Evolutionary conservation across 2,329 filamentous ascomycete genomes (phyloP).

Genomic region (Aspergillus sp.): DNA sequence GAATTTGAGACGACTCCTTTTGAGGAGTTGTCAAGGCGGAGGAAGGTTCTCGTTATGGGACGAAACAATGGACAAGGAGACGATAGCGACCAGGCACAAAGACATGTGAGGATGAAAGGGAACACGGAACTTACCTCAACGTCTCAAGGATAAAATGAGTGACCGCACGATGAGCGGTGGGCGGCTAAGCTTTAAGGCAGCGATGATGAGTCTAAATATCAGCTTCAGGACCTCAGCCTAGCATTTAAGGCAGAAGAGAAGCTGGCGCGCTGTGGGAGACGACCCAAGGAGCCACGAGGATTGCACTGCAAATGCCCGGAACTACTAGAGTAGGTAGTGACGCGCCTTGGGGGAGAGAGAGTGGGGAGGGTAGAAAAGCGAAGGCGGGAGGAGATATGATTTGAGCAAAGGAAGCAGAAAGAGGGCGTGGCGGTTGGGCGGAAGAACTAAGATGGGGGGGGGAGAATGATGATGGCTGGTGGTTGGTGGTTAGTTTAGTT

Average conservation of each 20-base stretch:
- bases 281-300: background rate
- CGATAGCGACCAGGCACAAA: background rate
- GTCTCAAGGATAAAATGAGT: background rate
- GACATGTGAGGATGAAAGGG: background rate
- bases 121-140: conserved; percentile 2
- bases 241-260: conserved; percentile 9
- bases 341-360: background rate
- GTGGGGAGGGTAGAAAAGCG: background rate
- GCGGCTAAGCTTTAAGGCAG: conserved; percentile 11
- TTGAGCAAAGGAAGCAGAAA: conserved; percentile 9
- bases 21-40: background rate
- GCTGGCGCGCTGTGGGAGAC: conserved; percentile 8
- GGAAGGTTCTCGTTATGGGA: too few species aligned
- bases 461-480: background rate
- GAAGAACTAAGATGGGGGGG: conserved; percentile 15
- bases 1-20: background rate
- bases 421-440: conserved; percentile 24
- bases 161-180: conserved; percentile 8
- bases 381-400: conserved; percentile 3
- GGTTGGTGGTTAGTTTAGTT: background rate
- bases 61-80: background rate
- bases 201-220: conserved; percentile 10
- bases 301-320: background rate
- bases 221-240: background rate
- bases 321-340: background rate